phyloP scores from a whole-genome alignment of 2,329 filamentous ascomycete genomes.

The Xylaria sp. region DNA sequence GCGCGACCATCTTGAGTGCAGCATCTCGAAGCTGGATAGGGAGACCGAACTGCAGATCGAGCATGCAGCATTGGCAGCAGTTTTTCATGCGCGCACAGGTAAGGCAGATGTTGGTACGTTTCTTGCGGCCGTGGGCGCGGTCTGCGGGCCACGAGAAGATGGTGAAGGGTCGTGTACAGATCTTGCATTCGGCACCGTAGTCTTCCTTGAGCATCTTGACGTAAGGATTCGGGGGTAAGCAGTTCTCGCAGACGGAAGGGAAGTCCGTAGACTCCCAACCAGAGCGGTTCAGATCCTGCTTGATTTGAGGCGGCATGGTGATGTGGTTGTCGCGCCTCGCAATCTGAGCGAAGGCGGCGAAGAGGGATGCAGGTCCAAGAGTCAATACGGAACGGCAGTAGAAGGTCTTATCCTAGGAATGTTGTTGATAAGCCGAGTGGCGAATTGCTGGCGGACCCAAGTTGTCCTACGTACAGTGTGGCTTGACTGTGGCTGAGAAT shows the following conservation, averaged over 20 bases:
- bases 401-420: background rate
- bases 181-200: slow-evolving; percentile 79
- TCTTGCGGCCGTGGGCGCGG: slow-evolving; percentile 79
- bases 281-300: slow-evolving; percentile 89
- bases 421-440: background rate
- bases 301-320: slow-evolving; percentile 82
- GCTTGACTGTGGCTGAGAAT: background rate
- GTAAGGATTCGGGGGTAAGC: slow-evolving; percentile 92
- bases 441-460: background rate
- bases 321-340: slow-evolving; percentile 9
- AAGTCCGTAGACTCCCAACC: slow-evolving; percentile 95
- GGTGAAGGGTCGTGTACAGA: slow-evolving; percentile 92
- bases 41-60: slow-evolving; percentile 91
- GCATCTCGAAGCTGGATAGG: slow-evolving; percentile 94
- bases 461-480: background rate
- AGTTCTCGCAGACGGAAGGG: slow-evolving; percentile 84
- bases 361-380: background rate
- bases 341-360: background rate
- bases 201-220: slow-evolving; percentile 99
- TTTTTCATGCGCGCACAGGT: slow-evolving; percentile 97
- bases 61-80: slow-evolving; percentile 98
- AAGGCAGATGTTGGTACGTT: slow-evolving; percentile 90
- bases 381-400: background rate
- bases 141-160: slow-evolving; percentile 93
- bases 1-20: slow-evolving; percentile 94